Evolutionary conservation across 352 stramenopile genomes (phyloP), one percentile per base, ranked within the genome.

Genomic region (Phytophthora hibernalis): DNA sequence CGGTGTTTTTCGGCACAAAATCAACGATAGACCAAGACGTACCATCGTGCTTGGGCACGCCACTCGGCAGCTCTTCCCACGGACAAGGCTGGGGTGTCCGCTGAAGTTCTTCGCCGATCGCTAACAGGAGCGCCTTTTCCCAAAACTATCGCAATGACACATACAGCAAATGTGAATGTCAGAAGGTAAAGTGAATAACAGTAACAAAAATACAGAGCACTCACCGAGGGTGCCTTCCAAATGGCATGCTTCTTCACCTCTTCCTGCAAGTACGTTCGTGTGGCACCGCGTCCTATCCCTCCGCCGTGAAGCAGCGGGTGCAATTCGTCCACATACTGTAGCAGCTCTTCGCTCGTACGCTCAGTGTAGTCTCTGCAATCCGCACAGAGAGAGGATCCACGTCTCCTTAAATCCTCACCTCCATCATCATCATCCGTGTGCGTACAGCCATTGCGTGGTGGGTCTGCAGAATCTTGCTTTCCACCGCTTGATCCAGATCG

Each of bases 201-300:
- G 24, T 12, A 47, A 13, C n/a, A 44, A 9, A 11, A 0, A 2
- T 45, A 8, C 13, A 2, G 18, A 47, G 8, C 20, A 73, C 76
- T 74, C 35, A 88, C 82, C 50, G 83, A 79, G 1, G 87, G 85
- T 33, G 86, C 90, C 56, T 91, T 93, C 87, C 87, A 96, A 69
- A 96, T 93, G 16, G 70, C 58, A 61, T 96, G 87, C 28, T 86
- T 86, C 63, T 94, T 96, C n/a, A 94, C 79, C 60, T 93, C 72
- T 63, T 91, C 83, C 57, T 96, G 87, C 8, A 94, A 50, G 43
- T 96, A 96, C 16, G 80, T 89, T 15, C 87, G 82, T 26, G 77
- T 74, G 2, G 77, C 76, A 13, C 85, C 85, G 6, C 85, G 79
- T 10, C 71, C 76, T 26, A 83, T 61, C 7, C 67, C 68, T 59